Base-by-base conservation (phyloP, 179 eudicot genomes). In the Silene noctiflora region DNA sequence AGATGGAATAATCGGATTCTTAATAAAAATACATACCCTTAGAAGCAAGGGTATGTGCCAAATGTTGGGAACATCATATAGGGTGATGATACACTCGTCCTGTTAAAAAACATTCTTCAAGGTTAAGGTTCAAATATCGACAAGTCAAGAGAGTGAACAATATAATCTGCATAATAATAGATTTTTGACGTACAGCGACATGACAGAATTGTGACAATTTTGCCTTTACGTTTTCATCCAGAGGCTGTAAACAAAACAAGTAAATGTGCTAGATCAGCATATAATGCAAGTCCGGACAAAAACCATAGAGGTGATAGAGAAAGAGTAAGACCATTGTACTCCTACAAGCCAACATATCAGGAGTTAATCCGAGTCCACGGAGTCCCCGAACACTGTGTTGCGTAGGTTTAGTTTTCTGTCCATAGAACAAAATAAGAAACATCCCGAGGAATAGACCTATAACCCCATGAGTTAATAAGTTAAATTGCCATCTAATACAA, bases 21-120 rank as follows among this genome's bases (percentile, higher is more conserved):
- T 35, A 39, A 42, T 39, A 48, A 21, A 21, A 19, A 64, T 25
- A 78, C 90, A 84, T 88, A 96, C 99, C 80, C 88, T 88, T 65
- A 96, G 85, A 82, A 96, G 91, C 84, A 91, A 78, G 33, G 99
- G 99, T 59, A 96, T 82, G 76, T 83, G 98, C 99, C 99, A 96
- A 61, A 96, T 96, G 86, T 96, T 96, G 81, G 99, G 86, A 72
- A 96, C 99, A 67, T 96, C 99, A 70, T 85, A 86, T 4, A 96
- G 85, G 67, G 97, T 88, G 76, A 93, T 83, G 19, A 96, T 96
- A 81, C 87, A 84, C 71, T 88, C 91, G 4, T 58, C 83, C 99
- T 96, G 87, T 74, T 78, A 59, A 81, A 70, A 17, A 51, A 67
- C 6, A 71, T 17, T 71, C 29, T 51, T 59, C 48, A 71, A 76